phyloP scores from a whole-genome alignment of 225 moss, liverwort and hornwort genomes.

The Rhytidiadelphus loreus region DNA sequence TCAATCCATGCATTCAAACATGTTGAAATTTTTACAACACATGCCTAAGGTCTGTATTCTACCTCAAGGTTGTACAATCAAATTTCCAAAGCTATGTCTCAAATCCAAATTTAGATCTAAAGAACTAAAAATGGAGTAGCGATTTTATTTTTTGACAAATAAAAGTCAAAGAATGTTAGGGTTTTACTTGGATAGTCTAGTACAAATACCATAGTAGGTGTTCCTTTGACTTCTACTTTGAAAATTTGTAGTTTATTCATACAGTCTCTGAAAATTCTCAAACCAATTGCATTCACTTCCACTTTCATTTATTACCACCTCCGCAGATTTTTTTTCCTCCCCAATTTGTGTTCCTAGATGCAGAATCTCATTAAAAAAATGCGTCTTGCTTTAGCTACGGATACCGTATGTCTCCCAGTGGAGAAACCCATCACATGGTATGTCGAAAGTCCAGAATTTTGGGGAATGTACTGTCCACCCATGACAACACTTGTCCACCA shows the following conservation, averaged over 20 bases:
- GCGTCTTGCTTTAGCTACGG: not conserved
- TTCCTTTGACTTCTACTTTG: not conserved
- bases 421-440: not conserved
- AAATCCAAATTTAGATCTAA: not conserved
- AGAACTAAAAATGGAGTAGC: not conserved
- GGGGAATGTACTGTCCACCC: not conserved
- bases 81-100: not conserved
- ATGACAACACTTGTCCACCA: not conserved
- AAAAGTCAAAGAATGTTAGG: not conserved
- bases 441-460: not conserved
- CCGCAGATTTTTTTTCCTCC: no score
- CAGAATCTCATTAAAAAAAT: not conserved
- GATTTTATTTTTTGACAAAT: not conserved
- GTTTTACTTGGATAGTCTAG: no score
- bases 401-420: not conserved
- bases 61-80: accelerated
- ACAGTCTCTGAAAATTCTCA: not conserved
- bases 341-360: not conserved
- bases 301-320: no score
- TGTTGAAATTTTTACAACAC: no score
- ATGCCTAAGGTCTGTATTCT: no score
- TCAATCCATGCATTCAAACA: not conserved
- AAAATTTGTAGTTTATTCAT: not conserved
- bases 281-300: not conserved
- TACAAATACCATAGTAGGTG: not conserved